Evolutionary conservation across 352 stramenopile species (phyloP), one percentile per base, ranked within the genome.

Genomic region (Globisporangium acanthophoron): DNA sequence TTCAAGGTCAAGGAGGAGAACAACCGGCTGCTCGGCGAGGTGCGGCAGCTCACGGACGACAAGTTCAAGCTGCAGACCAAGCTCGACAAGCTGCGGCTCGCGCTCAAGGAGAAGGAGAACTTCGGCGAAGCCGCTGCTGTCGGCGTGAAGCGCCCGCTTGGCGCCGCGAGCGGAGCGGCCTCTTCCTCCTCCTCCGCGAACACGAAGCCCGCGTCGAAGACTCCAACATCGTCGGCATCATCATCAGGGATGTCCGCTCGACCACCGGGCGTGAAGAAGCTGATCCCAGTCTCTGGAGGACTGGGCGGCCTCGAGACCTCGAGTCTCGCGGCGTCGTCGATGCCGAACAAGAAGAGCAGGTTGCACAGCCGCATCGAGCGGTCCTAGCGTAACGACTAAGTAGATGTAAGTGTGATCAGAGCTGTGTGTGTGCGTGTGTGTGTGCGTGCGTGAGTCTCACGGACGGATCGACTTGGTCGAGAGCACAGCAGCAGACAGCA

Each of bases 1-100:
- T 76, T 79, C 51, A 85, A 82, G 48, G 76, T 93, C 18, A 93
- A 93, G 56, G 83, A 91, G 35, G 80, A 93, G 54, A 90, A 90
- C 64, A 93, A 93, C 44, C 73, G 80, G 24, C 59, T 93, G 18
- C 59, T 87, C n/a, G 65, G 78, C 16, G 75, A 90, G n/a, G 72
- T 92, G 21, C 74, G 73, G 9, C 69, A 80, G 21, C 62, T 90
- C 45, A 87, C 76, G 5, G 78, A 90, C 15, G 73, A 88, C 18
- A 85, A 86, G 52, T 66, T 73, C 37, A 83, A 82, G 56, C 53
- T 91, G 18, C 66, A 84, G 53, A 69, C 70, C 0, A 64, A 64
- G 5, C 47, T 88, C 13, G 62, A 80, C 57, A 83, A 78, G 56
- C 53, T 88, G n/a, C 73, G 70, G 20, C 18, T 60, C 13, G 64